Base-by-base conservation (phyloP, 139 green algal genomes). In the Chlamydomonas incerta region DNA sequence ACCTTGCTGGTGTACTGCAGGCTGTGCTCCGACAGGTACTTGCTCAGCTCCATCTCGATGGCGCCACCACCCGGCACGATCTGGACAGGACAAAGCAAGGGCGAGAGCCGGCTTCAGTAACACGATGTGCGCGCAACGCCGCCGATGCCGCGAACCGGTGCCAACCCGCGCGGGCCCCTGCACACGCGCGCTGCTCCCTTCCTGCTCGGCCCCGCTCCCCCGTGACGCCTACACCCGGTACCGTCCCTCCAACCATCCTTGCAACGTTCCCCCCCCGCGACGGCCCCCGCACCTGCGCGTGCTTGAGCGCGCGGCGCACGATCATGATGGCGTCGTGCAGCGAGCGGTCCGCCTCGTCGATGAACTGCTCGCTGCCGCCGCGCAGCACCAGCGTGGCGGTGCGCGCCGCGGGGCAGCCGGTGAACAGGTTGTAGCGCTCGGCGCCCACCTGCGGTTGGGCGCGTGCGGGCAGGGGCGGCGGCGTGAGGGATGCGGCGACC, bases 291-390 rank as follows among this genome's bases (percentile, higher is more conserved):
- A 91, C 91, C 82, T 94, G 89, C 62, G 91, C 89, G 70, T 94
- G 91, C 87, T 94, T 94, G n/a, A 94, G 80, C 33, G 91, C 91
- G 28, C 91, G 33, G 62, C 97, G 90, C 88, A 99, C 98, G 87
- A 99, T 99, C 95, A 99, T 98, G 93, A 99, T 98, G 66, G 98
- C 97, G 88, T 99, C 97, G 82, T 99, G 97, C 75, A 99, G 91
- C 23, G 94, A 98, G 74, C 98, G 93, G 82, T 99, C 96, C 0
- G 97, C 97, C 93, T 99, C 97, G 63, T 98, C 96, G 85, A 99
- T 98, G 92, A 99, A 99, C 90, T 99, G 88, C 87, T 99, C 97
- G 28, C 89, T 95, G 81, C 98, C 98, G 52, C 98, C 98, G 52
- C 98, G 91, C 88, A 99, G 92, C 86, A 99, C 97, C 31, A 99